phyloP scores from a whole-genome alignment of 1,139 yeast species.

The Diutina pseudorugosa region DNA sequence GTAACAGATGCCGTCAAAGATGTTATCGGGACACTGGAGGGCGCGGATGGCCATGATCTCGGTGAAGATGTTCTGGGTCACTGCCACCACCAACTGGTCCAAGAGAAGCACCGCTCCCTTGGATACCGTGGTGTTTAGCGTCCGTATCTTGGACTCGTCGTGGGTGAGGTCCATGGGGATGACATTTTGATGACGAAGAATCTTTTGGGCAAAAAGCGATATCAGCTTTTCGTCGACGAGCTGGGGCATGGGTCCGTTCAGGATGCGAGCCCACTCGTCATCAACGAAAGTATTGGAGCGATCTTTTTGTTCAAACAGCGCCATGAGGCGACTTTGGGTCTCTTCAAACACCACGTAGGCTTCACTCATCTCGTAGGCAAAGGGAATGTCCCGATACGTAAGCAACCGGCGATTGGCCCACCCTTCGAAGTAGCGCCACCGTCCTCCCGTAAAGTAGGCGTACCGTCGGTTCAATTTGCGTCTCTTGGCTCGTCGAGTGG shows the following conservation, averaged over 20 bases:
- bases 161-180: too few relatives aligned
- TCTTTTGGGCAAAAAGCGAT: too few relatives aligned
- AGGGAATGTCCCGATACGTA: neutral
- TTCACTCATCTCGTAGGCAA: conserved; percentile 3
- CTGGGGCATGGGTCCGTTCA: too few relatives aligned
- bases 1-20: neutral
- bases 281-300: too few relatives aligned
- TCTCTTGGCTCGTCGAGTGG: neutral
- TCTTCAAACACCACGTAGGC: neutral
- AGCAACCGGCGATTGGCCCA: too few relatives aligned
- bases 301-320: neutral
- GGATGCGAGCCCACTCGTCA: too few relatives aligned
- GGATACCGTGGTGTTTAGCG: neutral
- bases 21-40: neutral
- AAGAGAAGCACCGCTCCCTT: neutral
- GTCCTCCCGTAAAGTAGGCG: too few relatives aligned
- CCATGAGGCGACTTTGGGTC: neutral
- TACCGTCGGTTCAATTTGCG: too few relatives aligned
- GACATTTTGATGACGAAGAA: too few relatives aligned
- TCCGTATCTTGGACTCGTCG: too few relatives aligned
- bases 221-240: too few relatives aligned
- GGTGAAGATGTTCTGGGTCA: neutral
- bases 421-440: neutral
- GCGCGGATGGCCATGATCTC: neutral
- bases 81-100: neutral